Evolutionary conservation across 805 yeast genomes (phyloP), one percentile per base, ranked within the genome.

Genomic region (Torulaspora delbrueckii): DNA sequence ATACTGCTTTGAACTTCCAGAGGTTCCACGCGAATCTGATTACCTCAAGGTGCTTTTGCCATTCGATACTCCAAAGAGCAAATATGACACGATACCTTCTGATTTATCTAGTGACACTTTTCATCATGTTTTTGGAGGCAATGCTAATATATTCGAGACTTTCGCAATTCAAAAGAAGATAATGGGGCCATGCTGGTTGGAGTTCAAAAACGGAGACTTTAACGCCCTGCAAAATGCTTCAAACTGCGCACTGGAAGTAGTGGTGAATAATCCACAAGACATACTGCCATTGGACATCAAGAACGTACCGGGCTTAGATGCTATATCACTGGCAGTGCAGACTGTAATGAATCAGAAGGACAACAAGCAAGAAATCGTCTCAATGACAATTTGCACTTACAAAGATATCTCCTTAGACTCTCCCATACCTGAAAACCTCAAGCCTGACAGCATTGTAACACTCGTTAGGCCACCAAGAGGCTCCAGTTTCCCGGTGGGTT

Each of bases 111-210:
- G 96, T 50, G 81, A 78, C 37, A 85, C 95, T 0, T 89, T 86
- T 60, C 68, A 74, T 8, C 84, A 78, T 46, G 86, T 88, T 2
- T 88, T 89, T 68, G 98, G 98, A 40, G 73, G 86, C 2, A 78
- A 73, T 48, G 65, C 93, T 2, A 75, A 75, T 45, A 71, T 86
- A 19, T 89, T 93, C 63, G 99, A 93, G 69, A 75, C 86, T 9
- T 88, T 93, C 65, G 93, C 88, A 8, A 57, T 90, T 22, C 87
- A 83, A 63, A 75, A 86, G 55, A 82, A 84, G 55, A 75, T 93
- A 37, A 90, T 88, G 96, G 99, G 99, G 8, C 99, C 99, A 3
- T 89, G 98, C 63, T 93, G 99, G 99, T 70, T 93, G 42, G 84
- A 84, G 40, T 73, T 93, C 42, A 71, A 74, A 35, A 74, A 77